Evolutionary conservation across 2,329 filamentous ascomycete genomes (phyloP), one percentile per base, ranked within the genome.

Genomic region (Pseudogymnoascus sp.): DNA sequence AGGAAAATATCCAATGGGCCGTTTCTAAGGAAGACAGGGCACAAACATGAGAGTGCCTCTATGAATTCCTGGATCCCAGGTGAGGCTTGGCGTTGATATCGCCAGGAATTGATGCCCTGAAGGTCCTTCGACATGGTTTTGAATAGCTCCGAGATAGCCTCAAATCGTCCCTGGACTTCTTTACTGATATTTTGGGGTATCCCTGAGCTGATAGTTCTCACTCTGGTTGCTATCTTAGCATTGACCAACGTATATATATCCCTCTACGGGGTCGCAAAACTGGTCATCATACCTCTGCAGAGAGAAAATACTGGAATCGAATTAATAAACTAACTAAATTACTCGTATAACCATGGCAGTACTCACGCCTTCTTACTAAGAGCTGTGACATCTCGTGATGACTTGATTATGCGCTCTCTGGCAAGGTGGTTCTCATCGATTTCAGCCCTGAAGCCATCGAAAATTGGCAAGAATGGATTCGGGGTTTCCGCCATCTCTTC

Each of bases 341-440:
- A 33, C 42, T 33, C 44, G 38, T 25, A 47, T 56, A 40, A 60
- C 64, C 40, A 12, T 37, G 18, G 37, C 5, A 56, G n/a, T 33
- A 68, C 81, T 77, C 76, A 96, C 92, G 97, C 95, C 78, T 97
- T 99, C 81, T 99, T 99, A 76, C 91, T 96, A 62, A 92, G 80
- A 0, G 91, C 92, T 5, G 94, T 99, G 64, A 99, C 90, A 74
- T 99, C 94, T 66, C 93, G 82, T 7, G 91, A 95, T 1, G 87
- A 88, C 78, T 97, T 99, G 72, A 95, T 90, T 69, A 96, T 86
- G 62, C 89, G 85, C 77, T 97, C 92, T 63, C 92, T 84, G 14
- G 94, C 87, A 76, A 97, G 94, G 75, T 99, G 91, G 73, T 97
- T 93, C 76, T 94, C 86, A 72, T 99, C 94, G 28, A 99, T 81